These are phyloP conservation scores for Tetracladium maxilliforme DNA, from an alignment of 2,329 filamentous ascomycete species.

Conservation along the genomic window DNA sequence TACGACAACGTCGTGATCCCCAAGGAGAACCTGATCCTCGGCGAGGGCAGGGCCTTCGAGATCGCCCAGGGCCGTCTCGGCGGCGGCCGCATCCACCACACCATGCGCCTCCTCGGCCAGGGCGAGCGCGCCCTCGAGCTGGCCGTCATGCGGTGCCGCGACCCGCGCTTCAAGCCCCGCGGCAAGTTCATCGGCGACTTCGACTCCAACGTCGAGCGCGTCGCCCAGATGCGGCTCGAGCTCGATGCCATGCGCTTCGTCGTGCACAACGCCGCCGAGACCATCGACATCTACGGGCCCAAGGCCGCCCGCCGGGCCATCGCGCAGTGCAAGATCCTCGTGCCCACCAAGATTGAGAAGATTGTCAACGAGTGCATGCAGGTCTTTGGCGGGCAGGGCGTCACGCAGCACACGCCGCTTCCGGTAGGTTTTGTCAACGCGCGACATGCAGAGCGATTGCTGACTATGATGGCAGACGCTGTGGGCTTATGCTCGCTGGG, in stretches of 20 bases:
- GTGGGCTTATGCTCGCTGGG: slow-evolving; percentile 25
- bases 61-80: slow-evolving; percentile 24
- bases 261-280: slow-evolving; percentile 23
- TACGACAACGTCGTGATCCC: slow-evolving; percentile 24
- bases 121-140: slow-evolving; percentile 25
- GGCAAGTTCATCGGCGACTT: slow-evolving; percentile 23
- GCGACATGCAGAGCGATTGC: no score
- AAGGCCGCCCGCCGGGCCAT: slow-evolving; percentile 23
- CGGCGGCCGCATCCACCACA: slow-evolving; percentile 24
- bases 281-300: slow-evolving; percentile 22
- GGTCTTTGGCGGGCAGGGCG: slow-evolving; percentile 22
- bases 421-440: no score
- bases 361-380: slow-evolving; percentile 27
- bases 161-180: slow-evolving; percentile 20
- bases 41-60: slow-evolving; percentile 23
- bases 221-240: slow-evolving; percentile 23
- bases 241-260: slow-evolving; percentile 22
- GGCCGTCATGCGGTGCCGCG: slow-evolving; percentile 19
- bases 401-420: slow-evolving; percentile 24
- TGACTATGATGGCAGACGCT: no score
- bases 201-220: slow-evolving; percentile 23
- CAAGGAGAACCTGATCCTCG: slow-evolving; percentile 22
- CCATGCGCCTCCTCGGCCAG: slow-evolving; percentile 24
- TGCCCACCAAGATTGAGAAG: slow-evolving; percentile 20
- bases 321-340: slow-evolving; percentile 24